Evolutionary conservation across 768 basidiomycete species (phyloP).

Genomic region (Hygrophoropsis aurantiaca): DNA sequence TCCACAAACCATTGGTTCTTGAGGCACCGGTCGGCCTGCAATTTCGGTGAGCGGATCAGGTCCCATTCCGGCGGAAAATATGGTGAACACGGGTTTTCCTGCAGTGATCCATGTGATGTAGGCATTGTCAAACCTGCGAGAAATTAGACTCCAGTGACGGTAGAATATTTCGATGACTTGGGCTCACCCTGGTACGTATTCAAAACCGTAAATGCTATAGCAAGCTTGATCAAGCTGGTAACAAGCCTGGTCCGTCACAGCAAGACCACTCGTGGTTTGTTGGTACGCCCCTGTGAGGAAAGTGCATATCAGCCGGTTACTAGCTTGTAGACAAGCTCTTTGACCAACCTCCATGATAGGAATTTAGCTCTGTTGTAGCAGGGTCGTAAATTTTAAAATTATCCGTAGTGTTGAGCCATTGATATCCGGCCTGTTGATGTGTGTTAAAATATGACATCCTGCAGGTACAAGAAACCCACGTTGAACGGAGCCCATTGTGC

Average conservation of each 20-base stretch:
- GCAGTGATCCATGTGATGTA: slow-evolving; percentile 75
- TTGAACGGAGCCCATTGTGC: slow-evolving; percentile 44
- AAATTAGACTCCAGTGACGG: not conserved
- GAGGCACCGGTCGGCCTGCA: slow-evolving; percentile 54
- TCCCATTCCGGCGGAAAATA: slow-evolving; percentile 47
- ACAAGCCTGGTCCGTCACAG: slow-evolving; percentile 40
- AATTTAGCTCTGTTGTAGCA: slow-evolving; percentile 36
- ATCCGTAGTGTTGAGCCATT: slow-evolving; percentile 35
- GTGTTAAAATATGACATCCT: not conserved
- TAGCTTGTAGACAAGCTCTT: slow-evolving; percentile 23
- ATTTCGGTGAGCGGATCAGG: slow-evolving; percentile 55
- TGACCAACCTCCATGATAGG: slow-evolving; percentile 44
- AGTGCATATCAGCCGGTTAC: too few relatives aligned
- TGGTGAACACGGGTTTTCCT: slow-evolving; percentile 54
- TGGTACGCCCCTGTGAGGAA: slow-evolving; percentile 31
- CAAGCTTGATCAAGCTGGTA: slow-evolving; percentile 42
- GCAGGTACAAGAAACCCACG: slow-evolving; percentile 19
- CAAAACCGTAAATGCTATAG: slow-evolving; percentile 52
- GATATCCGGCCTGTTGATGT: slow-evolving; percentile 40
- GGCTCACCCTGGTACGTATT: slow-evolving; percentile 44
- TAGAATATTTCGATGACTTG: not conserved
- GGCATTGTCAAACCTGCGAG: slow-evolving; percentile 41
- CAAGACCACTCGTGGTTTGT: slow-evolving; percentile 39
- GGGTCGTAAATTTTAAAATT: slow-evolving; percentile 38
- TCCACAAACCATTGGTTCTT: slow-evolving; percentile 66